These are phyloP conservation scores for Mycena polygramma DNA, from an alignment of 768 basidiomycete genomes.

Conservation along the genomic window DNA sequence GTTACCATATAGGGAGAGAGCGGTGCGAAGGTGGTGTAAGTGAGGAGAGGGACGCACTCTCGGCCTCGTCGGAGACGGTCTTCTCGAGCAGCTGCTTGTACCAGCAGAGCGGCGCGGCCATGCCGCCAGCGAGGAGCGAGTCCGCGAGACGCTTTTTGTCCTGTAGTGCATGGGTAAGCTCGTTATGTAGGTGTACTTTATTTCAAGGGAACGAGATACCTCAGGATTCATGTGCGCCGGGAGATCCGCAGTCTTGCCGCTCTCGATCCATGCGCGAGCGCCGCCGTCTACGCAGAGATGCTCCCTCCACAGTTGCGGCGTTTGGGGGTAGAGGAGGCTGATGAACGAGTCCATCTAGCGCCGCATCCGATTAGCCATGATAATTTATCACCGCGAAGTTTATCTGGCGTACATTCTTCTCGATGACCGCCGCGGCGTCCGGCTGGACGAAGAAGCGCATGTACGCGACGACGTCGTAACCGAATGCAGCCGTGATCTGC, in stretches of 20 bases:
- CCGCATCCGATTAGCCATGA: no score
- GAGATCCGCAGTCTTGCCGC: neutral
- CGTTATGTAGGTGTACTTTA: no score
- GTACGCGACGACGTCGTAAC: conserved; percentile 27
- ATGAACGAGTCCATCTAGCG: conserved; percentile 21
- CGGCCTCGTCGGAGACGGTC: conserved; percentile 47
- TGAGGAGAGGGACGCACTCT: conserved; percentile 41
- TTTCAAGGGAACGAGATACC: neutral
- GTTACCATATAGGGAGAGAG: no score
- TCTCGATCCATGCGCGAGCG: conserved; percentile 13
- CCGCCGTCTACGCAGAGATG: conserved; percentile 24
- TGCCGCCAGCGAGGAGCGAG: conserved; percentile 43
- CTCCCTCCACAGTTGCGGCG: conserved; percentile 6
- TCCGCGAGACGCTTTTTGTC: neutral
- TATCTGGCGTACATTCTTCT: neutral
- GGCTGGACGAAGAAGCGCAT: conserved; percentile 22
- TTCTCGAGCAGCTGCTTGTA: conserved; percentile 48
- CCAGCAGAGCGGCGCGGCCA: conserved; percentile 51
- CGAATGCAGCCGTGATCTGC: neutral
- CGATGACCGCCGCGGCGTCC: conserved; percentile 1
- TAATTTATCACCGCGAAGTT: neutral
- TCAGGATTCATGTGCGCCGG: conserved; percentile 11
- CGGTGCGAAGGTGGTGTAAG: neutral
- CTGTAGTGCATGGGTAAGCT: neutral
- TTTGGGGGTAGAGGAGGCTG: conserved; percentile 4